Base-by-base conservation (phyloP, 768 basidiomycete species). In the Suillus ampliporus region DNA sequence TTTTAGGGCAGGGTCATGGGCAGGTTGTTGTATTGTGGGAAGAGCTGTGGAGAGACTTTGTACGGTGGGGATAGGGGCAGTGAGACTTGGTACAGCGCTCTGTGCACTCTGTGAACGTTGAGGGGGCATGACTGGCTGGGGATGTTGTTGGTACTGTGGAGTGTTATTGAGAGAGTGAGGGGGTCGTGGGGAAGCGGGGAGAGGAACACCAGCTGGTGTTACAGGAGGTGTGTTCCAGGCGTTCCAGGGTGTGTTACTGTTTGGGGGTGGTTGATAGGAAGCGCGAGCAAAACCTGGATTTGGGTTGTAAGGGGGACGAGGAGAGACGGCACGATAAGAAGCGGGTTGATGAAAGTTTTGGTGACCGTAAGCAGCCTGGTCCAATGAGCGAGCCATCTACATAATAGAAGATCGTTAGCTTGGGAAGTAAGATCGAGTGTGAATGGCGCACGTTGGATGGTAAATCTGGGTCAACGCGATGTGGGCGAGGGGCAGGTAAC, bases 21-120 rank as follows among this genome's bases (percentile, higher is more conserved):
- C 70, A 1, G 88, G 83, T 2, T 80, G 75, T 58, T 89, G 87
- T 26, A 91, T 76, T 14, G 83, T 73, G 4, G 78, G 73, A 0
- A 85, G 70, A 1, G 84, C 86, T 0, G 82, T 78, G 5, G 82
- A 71, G 28, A 95, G 86, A 0, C 84, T 81, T 19, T 86, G 70
- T 46, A 90, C 74, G n/a, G 84, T 82, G 1, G 94, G 92, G 0
- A 93, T 78, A 5, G 90, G 83, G 0, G 86, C 86, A 0, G 90
- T 90, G 9, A 94, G 81, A 1, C 84, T 80, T 3, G 87, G 83
- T 1, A 75, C 72, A 10, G 68, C 67, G 11, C 68, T 68, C 8
- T 62, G 50, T 31, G 31, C 31, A 51, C 50, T 51, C 34, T 51
- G 63, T 0, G 62, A 67, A 28, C 69, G 67, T 23, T 68, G 62